Base-by-base conservation (phyloP, 2,329 filamentous ascomycete genomes). In the Fusarium cicatricum region DNA sequence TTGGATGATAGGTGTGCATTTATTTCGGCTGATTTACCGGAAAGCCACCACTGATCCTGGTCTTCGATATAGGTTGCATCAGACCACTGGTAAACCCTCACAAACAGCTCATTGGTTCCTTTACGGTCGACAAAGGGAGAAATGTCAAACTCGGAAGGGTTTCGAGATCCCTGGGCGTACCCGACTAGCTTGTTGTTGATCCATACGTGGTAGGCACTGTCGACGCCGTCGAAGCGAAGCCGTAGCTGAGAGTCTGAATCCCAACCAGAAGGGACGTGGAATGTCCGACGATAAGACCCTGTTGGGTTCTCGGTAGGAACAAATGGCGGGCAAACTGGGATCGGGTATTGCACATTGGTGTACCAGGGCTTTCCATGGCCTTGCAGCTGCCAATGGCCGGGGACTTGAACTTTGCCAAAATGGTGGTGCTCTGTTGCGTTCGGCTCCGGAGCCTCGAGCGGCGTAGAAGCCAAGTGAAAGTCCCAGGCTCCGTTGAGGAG, bases 51-150 rank as follows among this genome's bases (percentile, higher is more conserved):
- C 66, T 89, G 85, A 68, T 90, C 86, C 64, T 87, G 85, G 49
- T 90, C 86, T 69, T 90, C 88, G 29, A 90, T 86, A 62, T 90
- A 90, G 0, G 83, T 84, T 2, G 85, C 88, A 61, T 90, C 87
- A 11, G 81, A 89, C 78, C 84, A 89, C 67, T 90, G 86, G 59
- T 90, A 90, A 0, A 90, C 88, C n/a, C 82, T 78, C 1, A 90
- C 85, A 10, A 82, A 78, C 1, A 91, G 68, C 36, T 79, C 79
- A 57, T 89, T 90, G 66, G 61, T 31, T 73, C 69, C 3, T 65
- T 75, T 5, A 72, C 71, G 7, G 70, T 61, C 15, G 60, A 72
- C 14, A 85, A 78, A 71, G 0, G 74, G 64, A 0, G 85, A 86
- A 11, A 91, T 75, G 57, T 91, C 89, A 62, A 90, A 91, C 67